Conservation (phyloP, 768 basidiomycete species). For the Obba rivulosa region DNA sequence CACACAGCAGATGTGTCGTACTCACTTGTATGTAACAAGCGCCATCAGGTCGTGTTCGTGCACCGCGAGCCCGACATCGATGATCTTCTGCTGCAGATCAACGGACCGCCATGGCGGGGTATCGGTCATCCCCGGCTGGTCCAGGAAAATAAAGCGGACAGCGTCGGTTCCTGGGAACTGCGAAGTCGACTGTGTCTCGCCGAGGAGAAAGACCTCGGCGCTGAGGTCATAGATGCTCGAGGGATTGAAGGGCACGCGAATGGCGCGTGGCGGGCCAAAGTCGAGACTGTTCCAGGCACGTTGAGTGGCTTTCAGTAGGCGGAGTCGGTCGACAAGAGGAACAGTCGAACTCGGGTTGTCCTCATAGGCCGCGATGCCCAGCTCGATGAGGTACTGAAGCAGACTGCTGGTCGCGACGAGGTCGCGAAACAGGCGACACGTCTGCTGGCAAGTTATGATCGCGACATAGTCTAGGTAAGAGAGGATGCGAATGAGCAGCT, state of each 20-base stretch:
- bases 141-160: constrained; percentile 4
- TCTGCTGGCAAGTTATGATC: neutral
- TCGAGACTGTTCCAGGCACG: constrained; percentile 10
- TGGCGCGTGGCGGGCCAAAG: constrained; percentile 2
- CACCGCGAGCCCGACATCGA: constrained; percentile 18
- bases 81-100: constrained; percentile 12
- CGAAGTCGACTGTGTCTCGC: constrained; percentile 4
- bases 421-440: constrained; percentile 2
- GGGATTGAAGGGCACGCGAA: constrained; percentile 10
- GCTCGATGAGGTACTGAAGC: constrained; percentile 14
- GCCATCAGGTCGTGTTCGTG: constrained; percentile 21
- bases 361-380: constrained; percentile 7
- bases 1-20: neutral
- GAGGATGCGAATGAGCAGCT: constrained; percentile 12
- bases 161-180: constrained; percentile 6
- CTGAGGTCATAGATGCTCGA: constrained; percentile 23
- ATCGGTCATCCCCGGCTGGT: neutral
- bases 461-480: constrained; percentile 1
- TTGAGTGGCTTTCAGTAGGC: constrained; percentile 6
- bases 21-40: constrained; percentile 16
- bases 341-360: constrained; percentile 13
- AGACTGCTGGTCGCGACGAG: constrained; percentile 4
- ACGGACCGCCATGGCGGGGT: constrained; percentile 10
- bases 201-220: constrained; percentile 17
- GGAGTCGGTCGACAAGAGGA: constrained; percentile 10